Base-by-base conservation (phyloP, 1,139 yeast species). In the Ogataea hybrid region DNA sequence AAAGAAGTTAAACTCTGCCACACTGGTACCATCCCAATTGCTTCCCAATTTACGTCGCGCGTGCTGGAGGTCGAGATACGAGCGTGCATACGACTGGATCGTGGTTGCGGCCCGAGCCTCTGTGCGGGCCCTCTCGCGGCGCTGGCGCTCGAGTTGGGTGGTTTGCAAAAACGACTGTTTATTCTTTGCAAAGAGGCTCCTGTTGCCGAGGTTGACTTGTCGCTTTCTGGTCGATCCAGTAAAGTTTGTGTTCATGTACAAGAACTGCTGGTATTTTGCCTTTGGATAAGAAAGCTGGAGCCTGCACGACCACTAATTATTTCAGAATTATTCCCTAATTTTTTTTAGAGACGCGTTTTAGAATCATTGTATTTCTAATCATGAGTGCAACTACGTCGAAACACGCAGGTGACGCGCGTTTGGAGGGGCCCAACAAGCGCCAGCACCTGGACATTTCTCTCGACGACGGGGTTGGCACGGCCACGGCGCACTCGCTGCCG, bases 171-270 rank as follows among this genome's bases (percentile, higher is more conserved):
- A 66, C 4, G 73, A 66, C 31, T 62, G 59, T 42, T 70, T 59
- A 48, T 61, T 58, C 50, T 58, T 56, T 47, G 61, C 56, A 37
- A 57, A 51, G 37, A 64, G 58, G 17, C 68, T 63, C 32, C 66
- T 56, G 44, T 84, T 84, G 3, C 96, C 94, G 35, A 89, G 69
- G 59, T 90, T 89, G 50, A 90, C 83, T 30, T 73, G 76, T 44
- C 96, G 68, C 50, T 77, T 74, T 51, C 70, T 72, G 8, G 72
- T 73, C 44, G 75, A 76, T 2, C 94, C 94, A 4, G 81, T 79
- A 22, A 38, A 84, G 63, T 83, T 81, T 35, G 74, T 39, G 31
- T 53, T 54, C 63, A 58, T 58, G 27, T 37, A 27, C 27, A 33
- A 17, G 30, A 22, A 17, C 8, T 16, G 29, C 8, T 16, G 29